Conservation (phyloP, 2,329 filamentous ascomycete genomes). For the Teratosphaeria epicoccoides region DNA sequence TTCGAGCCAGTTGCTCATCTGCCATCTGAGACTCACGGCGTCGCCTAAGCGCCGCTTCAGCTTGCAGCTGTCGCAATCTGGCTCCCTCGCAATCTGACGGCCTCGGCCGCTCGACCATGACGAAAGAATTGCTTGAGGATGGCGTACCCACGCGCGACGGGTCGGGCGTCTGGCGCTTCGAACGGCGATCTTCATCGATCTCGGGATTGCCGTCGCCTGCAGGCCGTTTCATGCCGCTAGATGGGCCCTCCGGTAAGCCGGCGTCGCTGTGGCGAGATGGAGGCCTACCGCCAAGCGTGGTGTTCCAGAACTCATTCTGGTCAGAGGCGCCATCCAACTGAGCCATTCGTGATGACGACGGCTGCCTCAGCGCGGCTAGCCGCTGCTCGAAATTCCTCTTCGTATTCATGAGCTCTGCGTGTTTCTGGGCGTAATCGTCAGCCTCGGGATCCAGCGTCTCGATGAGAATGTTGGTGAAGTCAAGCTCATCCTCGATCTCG, state of each 20-base stretch:
- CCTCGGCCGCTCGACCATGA: conserved; percentile 9
- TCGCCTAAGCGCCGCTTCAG: conserved; percentile 7
- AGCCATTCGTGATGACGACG: conserved; percentile 3
- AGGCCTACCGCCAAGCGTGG: conserved; percentile 11
- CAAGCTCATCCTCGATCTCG: conserved; percentile 26
- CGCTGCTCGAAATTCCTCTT: conserved; percentile 14
- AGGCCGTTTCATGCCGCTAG: conserved; percentile 1
- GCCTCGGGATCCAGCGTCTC: conserved; percentile 21
- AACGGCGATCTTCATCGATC: conserved; percentile 10
- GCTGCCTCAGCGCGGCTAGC: conserved; percentile 6
- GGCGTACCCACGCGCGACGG: conserved; percentile 16
- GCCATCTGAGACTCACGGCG: conserved; percentile 2
- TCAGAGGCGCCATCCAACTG: conserved; percentile 9
- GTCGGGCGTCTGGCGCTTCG: conserved; percentile 22
- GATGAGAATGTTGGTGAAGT: conserved; percentile 22
- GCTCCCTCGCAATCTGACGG: neutral
- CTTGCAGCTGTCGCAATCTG: conserved; percentile 5
- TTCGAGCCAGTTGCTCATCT: conserved; percentile 17
- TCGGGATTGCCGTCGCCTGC: conserved; percentile 5
- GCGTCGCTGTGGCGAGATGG: conserved; percentile 4
- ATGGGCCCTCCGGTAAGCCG: conserved; percentile 5
- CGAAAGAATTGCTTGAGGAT: conserved; percentile 16
- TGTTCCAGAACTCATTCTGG: conserved; percentile 8
- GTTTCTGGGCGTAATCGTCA: conserved; percentile 19
- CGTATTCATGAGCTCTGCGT: conserved; percentile 12